phyloP scores from a whole-genome alignment of 83 land plant species.

The Picea engelmannii region DNA sequence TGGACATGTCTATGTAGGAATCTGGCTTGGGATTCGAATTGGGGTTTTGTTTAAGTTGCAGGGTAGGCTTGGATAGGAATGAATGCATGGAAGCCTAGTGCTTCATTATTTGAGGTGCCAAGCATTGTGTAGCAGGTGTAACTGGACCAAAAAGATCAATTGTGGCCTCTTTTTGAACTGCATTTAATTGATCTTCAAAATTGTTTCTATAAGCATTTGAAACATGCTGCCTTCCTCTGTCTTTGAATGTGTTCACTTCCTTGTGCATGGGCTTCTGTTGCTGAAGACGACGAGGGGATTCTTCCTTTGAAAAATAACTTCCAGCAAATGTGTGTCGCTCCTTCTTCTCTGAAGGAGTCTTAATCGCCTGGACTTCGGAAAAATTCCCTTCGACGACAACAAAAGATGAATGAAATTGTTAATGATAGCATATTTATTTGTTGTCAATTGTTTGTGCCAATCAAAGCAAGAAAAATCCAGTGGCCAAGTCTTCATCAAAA shows the following conservation, averaged over 20 bases:
- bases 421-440: too few relatives aligned
- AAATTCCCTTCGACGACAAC: not conserved
- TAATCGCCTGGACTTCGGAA: not conserved
- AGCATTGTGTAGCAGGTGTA: slow-evolving; percentile 47
- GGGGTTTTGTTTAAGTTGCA: too few relatives aligned
- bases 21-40: too few relatives aligned
- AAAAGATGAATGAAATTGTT: too few relatives aligned
- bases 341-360: not conserved
- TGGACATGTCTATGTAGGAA: too few relatives aligned
- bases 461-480: too few relatives aligned
- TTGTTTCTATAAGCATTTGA: too few relatives aligned
- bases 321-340: not conserved
- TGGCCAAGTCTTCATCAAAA: too few relatives aligned
- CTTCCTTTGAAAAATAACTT: not conserved
- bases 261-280: not conserved
- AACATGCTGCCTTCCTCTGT: not conserved
- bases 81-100: too few relatives aligned
- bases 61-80: too few relatives aligned
- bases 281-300: not conserved
- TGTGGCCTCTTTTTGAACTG: slow-evolving; percentile 14
- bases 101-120: too few relatives aligned
- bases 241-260: not conserved
- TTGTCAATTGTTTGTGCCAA: too few relatives aligned
- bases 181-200: not conserved
- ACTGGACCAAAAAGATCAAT: slow-evolving; percentile 42